Evolutionary conservation across 306 rosid genomes (phyloP), one percentile per base, ranked within the genome.

Genomic region (Rubus idaeus): DNA sequence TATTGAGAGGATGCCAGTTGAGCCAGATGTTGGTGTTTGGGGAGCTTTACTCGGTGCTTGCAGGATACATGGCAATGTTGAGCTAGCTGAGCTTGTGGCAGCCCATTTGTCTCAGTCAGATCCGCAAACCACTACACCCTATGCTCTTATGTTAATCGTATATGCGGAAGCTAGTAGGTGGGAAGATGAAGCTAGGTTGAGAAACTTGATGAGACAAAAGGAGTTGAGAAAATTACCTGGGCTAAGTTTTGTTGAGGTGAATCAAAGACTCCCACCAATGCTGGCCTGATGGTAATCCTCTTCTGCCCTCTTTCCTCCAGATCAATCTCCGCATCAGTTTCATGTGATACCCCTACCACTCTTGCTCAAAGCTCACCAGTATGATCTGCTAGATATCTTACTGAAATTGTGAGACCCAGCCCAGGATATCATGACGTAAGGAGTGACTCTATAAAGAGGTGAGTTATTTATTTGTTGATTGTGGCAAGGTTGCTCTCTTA

Each of bases 31-130:
- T 41, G 84, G 88, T 18, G 81, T 88, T 5, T 86, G 86, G 90
- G 94, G 97, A 75, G 94, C 94, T 68, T 70, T 91, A 52, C 87
- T 88, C 67, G 85, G 88, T 71, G 86, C 91, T 35, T 88, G 97
- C 81, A 79, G 83, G 58, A 88, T 83, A 42, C 90, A 91, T 69
- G 87, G 91, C 74, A 83, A 91, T 26, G 57, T 88, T 57, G 89
- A 84, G 76, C 80, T 91, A 64, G 97, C 76, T 4, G 40, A 40
- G 16, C 65, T 39, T 10, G 76, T 55, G 65, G n/a, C 39, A 3
- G 39, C 21, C 39, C 51, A 12, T 53, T 18, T 72, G 40, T 72
- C 51, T 2, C 4, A 12, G 20, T 72, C 53, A 20, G 50, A 53
- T 53, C 23, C 40, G 39, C 65, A 67, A 4, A 42, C 51, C 5